phyloP scores from a whole-genome alignment of 2,329 filamentous ascomycete genomes.

The Sporothrix brunneoviolacea region DNA sequence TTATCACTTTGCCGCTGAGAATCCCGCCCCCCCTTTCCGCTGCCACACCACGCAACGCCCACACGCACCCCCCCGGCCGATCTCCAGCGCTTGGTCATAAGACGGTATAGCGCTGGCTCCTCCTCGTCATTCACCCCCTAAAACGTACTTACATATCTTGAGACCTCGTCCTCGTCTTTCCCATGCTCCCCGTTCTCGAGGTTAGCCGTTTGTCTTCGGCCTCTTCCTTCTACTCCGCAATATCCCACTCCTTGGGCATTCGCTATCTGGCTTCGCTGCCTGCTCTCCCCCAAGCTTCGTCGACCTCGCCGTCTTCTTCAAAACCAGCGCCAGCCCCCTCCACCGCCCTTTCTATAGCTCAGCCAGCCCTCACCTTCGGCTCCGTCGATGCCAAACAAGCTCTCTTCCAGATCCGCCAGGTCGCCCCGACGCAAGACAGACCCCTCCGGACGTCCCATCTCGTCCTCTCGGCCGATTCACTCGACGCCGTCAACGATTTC shows the following conservation, averaged over 20 bases:
- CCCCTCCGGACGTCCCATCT: constrained; percentile 42
- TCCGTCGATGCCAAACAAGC: constrained; percentile 27
- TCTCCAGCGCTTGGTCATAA: constrained; percentile 12
- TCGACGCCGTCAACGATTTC: constrained; percentile 62
- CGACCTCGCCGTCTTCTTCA: neutral
- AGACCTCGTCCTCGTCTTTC: neutral
- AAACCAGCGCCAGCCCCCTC: constrained; percentile 12
- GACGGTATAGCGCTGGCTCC: constrained; percentile 1
- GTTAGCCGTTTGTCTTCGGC: constrained; percentile 74
- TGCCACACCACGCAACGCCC: neutral
- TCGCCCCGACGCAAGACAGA: constrained; percentile 30
- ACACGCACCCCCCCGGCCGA: constrained; percentile 4
- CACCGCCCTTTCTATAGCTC: constrained; percentile 12
- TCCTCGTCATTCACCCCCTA: neutral
- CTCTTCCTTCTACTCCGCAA: constrained; percentile 74
- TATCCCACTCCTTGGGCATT: constrained; percentile 72
- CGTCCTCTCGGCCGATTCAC: constrained; percentile 61
- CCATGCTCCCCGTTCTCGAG: constrained; percentile 45
- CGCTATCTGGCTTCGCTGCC: constrained; percentile 48
- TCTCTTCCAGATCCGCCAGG: constrained; percentile 41
- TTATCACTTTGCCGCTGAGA: constrained; percentile 10
- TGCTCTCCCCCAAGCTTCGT: neutral
- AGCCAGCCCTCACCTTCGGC: constrained; percentile 38
- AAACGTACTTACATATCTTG: constrained; percentile 7
- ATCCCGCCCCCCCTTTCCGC: neutral